Evolutionary conservation across 305 asterid genomes (phyloP).

Genomic region (Fraxinus platypoda): DNA sequence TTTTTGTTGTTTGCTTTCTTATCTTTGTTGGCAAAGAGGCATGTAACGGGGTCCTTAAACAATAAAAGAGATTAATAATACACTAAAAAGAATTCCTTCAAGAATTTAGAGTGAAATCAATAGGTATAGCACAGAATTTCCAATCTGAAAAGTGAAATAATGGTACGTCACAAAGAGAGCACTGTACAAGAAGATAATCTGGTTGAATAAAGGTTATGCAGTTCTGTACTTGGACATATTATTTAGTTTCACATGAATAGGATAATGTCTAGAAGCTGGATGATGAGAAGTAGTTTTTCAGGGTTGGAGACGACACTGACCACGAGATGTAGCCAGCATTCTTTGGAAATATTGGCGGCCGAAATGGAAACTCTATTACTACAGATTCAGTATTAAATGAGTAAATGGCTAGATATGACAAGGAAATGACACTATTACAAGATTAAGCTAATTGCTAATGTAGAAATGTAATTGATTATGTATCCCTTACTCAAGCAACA

Average conservation of each 20-base stretch:
- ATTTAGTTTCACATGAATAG: not conserved
- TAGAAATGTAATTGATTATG: not conserved
- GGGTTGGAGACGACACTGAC: not conserved
- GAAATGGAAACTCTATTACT: not conserved
- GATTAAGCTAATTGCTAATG: not conserved
- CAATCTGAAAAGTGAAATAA: not conserved
- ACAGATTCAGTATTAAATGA: not conserved
- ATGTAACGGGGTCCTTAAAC: not conserved
- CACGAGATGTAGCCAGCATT: conserved; percentile 4
- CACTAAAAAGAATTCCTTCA: conserved; percentile 4
- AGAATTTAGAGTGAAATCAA: not conserved
- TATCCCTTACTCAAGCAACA: not conserved
- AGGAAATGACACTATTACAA: not conserved
- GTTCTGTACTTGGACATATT: conserved; percentile 1
- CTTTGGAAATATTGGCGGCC: not conserved
- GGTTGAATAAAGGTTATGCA: conserved; percentile 8
- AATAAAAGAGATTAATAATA: not conserved
- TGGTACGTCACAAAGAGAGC: conserved; percentile 7
- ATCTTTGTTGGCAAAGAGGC: not conserved
- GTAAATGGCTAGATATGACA: not conserved
- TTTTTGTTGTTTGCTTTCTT: conserved; percentile 1
- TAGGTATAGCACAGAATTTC: not conserved
- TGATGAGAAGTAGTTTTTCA: conserved; percentile 5
- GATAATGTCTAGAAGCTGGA: conserved; percentile 3
- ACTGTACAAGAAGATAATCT: conserved; percentile 3